These are phyloP conservation scores for Penicillium arizonense DNA, from an alignment of 495 filamentous ascomycete genomes.

Conservation along the genomic window DNA sequence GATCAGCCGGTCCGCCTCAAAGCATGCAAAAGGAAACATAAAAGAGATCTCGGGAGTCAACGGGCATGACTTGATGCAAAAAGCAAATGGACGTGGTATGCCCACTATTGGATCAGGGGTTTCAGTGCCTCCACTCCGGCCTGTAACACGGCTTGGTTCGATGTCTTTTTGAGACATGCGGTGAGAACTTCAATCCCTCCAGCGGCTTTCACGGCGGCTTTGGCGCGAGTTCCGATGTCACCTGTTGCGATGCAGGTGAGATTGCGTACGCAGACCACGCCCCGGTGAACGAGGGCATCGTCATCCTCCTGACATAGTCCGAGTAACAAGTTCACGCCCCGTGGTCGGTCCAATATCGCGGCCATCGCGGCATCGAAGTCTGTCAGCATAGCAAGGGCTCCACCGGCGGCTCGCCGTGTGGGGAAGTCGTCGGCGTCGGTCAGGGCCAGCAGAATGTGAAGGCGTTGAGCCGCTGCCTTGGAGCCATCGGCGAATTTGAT, in stretches of 20 bases:
- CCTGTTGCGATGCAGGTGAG: slow-evolving; percentile 41
- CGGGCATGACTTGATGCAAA: not conserved
- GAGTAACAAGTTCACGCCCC: slow-evolving; percentile 69
- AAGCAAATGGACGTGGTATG: slow-evolving; percentile 9
- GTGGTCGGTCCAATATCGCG: slow-evolving; percentile 63
- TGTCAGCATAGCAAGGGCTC: slow-evolving; percentile 80
- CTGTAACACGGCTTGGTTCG: slow-evolving; percentile 62
- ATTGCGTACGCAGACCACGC: slow-evolving; percentile 67
- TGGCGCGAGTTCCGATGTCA: slow-evolving; percentile 38
- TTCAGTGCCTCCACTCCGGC: slow-evolving; percentile 63
- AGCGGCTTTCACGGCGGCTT: slow-evolving; percentile 37
- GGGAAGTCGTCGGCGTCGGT: slow-evolving; percentile 78
- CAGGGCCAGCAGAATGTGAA: slow-evolving; percentile 83
- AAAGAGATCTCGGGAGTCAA: not conserved
- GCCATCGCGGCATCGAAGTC: slow-evolving; percentile 70
- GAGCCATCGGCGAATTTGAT: slow-evolving; percentile 72
- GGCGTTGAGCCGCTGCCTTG: slow-evolving; percentile 62
- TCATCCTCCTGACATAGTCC: slow-evolving; percentile 72
- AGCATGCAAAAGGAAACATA: slow-evolving; percentile 7
- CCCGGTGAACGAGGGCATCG: slow-evolving; percentile 74
- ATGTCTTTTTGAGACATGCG: slow-evolving; percentile 61
- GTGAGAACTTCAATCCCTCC: slow-evolving; percentile 61
- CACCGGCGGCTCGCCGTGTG: slow-evolving; percentile 81
- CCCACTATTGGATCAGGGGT: slow-evolving; percentile 45
- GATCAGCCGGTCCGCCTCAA: not conserved